Conservation (phyloP, 192 early-diverging fungal species). For the Kickxella alabastrina region DNA sequence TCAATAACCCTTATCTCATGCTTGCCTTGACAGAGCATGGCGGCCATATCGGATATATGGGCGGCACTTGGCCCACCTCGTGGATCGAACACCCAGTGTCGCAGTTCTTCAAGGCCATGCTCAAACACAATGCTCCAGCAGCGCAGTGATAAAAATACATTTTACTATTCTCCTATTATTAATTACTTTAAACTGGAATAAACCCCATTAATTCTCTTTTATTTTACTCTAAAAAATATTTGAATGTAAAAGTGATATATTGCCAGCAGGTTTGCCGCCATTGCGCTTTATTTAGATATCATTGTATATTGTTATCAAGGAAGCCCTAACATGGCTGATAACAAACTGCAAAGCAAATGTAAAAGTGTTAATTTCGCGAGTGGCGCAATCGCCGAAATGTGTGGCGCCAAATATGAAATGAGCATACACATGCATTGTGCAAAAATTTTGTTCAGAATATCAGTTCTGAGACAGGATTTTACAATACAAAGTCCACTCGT, state of each 20-base stretch:
- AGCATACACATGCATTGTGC: background rate
- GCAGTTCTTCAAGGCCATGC: constrained; percentile 41
- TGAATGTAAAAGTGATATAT: no score
- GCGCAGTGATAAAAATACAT: background rate
- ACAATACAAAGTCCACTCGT: no score
- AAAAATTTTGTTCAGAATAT: no score
- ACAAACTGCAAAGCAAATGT: no score
- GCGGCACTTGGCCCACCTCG: constrained; percentile 34
- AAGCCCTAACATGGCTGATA: background rate
- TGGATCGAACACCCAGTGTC: constrained; percentile 48
- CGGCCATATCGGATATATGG: constrained; percentile 83
- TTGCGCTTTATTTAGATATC: background rate
- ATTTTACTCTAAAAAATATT: no score
- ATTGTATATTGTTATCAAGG: background rate
- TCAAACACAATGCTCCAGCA: constrained; percentile 19
- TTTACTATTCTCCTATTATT: no score
- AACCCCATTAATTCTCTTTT: background rate
- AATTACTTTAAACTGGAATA: no score
- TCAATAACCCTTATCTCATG: constrained; percentile 72
- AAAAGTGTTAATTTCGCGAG: background rate
- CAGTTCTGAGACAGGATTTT: no score
- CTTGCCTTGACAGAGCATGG: constrained; percentile 77
- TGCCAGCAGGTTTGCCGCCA: no score
- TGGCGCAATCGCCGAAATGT: constrained; percentile 9
- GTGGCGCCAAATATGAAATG: constrained; percentile 1